Base-by-base conservation (phyloP, 176 grass and related monocot genomes). In the Eragrostis nindensis region DNA sequence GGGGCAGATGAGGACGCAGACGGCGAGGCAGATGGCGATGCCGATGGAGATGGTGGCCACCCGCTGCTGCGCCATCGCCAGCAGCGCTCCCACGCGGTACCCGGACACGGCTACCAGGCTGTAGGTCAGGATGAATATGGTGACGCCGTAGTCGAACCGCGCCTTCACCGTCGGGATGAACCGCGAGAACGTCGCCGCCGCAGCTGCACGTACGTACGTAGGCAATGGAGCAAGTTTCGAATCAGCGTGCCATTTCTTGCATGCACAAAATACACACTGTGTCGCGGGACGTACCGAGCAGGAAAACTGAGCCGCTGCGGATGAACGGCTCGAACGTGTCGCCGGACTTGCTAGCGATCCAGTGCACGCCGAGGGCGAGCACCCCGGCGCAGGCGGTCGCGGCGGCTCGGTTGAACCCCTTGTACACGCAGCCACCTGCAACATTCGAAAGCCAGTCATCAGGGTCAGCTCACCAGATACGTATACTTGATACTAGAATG, bases 51-150 rank as follows among this genome's bases (percentile, higher is more conserved):
- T 70, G 43, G 94, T 94, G 69, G 88, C 86, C 0, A 97, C 0
- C 29, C 94, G 89, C 75, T 92, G 85, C 68, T 80, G 62, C 40
- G 92, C 92, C 85, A 97, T 46, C 8, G 27, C 63, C 43, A 79
- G 9, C 18, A 97, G 82, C 57, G 52, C 68, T 12, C 88, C 85
- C 0, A 94, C 92, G 59, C 94, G 94, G 76, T 97, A 97, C 24
- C 94, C 94, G 1, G 94, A 97, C 73, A 97, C 91, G 12, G 87
- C 89, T 15, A 97, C 94, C 36, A 94, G 70, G 85, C 94, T 90
- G 85, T 85, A 97, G 5, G 92, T 97, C 42, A 97, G 89, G 87
- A 97, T 97, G 77, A 97, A 97, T 56, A 94, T 92, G 60, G 89
- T 97, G 7, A 97, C 73, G n/a, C 94, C 94, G 48, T 97, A 97